Base-by-base conservation (phyloP, 441 rosid species). In the Pelargonium exstipulatum region DNA sequence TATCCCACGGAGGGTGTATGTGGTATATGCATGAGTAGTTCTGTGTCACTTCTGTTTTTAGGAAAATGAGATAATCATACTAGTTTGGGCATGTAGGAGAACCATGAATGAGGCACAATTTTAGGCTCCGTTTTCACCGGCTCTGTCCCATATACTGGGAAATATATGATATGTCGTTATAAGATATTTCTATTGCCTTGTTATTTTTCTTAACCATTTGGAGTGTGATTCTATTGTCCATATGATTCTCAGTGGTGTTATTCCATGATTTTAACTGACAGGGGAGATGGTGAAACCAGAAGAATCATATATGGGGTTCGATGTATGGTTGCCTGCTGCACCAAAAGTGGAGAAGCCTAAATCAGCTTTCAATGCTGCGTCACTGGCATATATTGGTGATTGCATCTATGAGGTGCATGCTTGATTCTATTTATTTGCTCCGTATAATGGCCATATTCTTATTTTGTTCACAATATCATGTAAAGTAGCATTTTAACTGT, bases 271-370 rank as follows among this genome's bases (percentile, higher is more conserved):
- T 17, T 29, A 17, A 16, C 49, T 53, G 17, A n/a, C 43, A 16
- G 67, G 7, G 62, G 17, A 40, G 48, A 66, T 20, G 16, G 75
- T 55, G n/a, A 69, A 79, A 43, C 45, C 69, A 71, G 88, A 81
- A 68, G 87, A 84, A 18, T 69, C 69, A 7, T 84, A 85, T 72
- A 12, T 85, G 80, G 98, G 96, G 49, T 87, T 77, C 22, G 98
- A 89, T 65, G 78, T 60, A 78, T 93, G 96, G 98, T 68, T 89
- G 77, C 97, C 96, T 4, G 79, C 74, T 57, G 87, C 95, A 16
- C 98, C 98, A 0, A 86, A 86, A 80, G 95, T 92, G 42, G 88
- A 70, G 78, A 92, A 87, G 82, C 96, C 98, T 80, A 87, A 91
- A 42, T 87, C 93, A 0, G 81, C 77, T 3, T 87, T 71, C 65